Conservation (phyloP, 75 land plant genomes). For the Picea sitchensis region DNA sequence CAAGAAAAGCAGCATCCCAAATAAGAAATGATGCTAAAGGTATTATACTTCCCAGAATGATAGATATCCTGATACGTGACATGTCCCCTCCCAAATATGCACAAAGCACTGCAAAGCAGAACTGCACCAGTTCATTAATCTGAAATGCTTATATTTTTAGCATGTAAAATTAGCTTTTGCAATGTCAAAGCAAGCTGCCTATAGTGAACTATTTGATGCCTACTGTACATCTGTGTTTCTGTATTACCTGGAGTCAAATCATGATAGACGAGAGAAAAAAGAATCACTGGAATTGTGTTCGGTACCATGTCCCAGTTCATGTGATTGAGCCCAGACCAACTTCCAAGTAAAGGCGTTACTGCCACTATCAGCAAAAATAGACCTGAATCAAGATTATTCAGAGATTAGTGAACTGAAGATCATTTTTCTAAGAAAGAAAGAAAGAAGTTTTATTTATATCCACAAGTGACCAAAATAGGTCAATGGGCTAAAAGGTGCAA, state of each 20-base stretch:
- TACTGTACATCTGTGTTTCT: not conserved
- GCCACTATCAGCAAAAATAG: constrained; percentile 49
- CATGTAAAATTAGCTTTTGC: not conserved
- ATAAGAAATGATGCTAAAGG: constrained; percentile 58
- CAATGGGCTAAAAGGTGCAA: no score
- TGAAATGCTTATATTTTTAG: not conserved
- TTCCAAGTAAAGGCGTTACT: constrained; percentile 33
- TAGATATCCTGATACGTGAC: constrained; percentile 49
- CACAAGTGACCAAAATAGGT: no score
- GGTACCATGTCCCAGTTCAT: constrained; percentile 64
- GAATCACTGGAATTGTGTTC: constrained; percentile 66
- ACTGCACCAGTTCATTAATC: not conserved
- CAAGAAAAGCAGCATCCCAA: constrained; percentile 68
- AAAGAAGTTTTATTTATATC: no score
- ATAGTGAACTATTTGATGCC: not conserved
- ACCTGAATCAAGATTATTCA: constrained; percentile 22
- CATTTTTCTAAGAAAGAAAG: no score
- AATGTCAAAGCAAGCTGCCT: not conserved
- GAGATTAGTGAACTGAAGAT: no score
- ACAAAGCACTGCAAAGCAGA: constrained; percentile 53
- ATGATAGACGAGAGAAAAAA: constrained; percentile 84
- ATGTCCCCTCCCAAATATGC: constrained; percentile 74
- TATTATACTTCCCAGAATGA: constrained; percentile 68
- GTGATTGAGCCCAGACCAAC: constrained; percentile 46
- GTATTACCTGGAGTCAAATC: constrained; percentile 66